phyloP scores from a whole-genome alignment of 2,329 filamentous ascomycete species.

The Pseudomassariella vexata region DNA sequence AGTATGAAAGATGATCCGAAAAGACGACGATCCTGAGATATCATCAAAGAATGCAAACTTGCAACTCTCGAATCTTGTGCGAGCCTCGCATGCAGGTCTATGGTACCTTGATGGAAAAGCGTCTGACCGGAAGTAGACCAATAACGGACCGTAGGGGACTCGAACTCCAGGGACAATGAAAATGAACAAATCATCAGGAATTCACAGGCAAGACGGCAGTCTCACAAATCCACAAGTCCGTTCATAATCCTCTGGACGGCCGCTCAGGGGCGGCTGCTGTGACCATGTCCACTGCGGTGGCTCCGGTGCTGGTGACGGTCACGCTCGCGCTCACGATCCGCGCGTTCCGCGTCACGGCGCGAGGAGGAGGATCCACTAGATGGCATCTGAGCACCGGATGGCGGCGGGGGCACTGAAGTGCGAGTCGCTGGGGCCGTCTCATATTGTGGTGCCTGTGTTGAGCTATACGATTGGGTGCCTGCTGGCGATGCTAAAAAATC shows the following conservation, averaged over 20 bases:
- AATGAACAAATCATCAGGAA: slow-evolving; percentile 22
- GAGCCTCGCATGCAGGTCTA: slow-evolving; percentile 24
- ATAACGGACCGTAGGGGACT: slow-evolving; percentile 16
- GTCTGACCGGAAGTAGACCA: slow-evolving; percentile 18
- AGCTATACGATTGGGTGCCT: slow-evolving; percentile 36
- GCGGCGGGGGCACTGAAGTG: slow-evolving; percentile 17
- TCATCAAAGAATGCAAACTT: slow-evolving; percentile 27
- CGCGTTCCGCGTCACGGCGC: slow-evolving; percentile 17
- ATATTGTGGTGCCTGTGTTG: slow-evolving; percentile 45
- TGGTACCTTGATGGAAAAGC: slow-evolving; percentile 23
- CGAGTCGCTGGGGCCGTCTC: slow-evolving; percentile 36
- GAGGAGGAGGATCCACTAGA: slow-evolving; percentile 24
- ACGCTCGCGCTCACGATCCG: slow-evolving; percentile 24
- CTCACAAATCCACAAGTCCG: slow-evolving; percentile 8
- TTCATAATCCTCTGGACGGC: slow-evolving; percentile 9
- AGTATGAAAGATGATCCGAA: slow-evolving; percentile 6
- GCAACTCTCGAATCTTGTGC: slow-evolving; percentile 25
- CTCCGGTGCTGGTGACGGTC: slow-evolving; percentile 21
- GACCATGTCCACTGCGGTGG: slow-evolving; percentile 22
- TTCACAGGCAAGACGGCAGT: slow-evolving; percentile 18
- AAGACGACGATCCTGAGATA: slow-evolving; percentile 11
- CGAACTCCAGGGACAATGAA: slow-evolving; percentile 22
- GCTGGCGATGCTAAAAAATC: slow-evolving; percentile 49
- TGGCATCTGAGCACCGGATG: slow-evolving; percentile 22
- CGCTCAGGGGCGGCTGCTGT: slow-evolving; percentile 21